Base-by-base conservation (phyloP, 2,329 filamentous ascomycete species). In the Huntiella decipiens region DNA sequence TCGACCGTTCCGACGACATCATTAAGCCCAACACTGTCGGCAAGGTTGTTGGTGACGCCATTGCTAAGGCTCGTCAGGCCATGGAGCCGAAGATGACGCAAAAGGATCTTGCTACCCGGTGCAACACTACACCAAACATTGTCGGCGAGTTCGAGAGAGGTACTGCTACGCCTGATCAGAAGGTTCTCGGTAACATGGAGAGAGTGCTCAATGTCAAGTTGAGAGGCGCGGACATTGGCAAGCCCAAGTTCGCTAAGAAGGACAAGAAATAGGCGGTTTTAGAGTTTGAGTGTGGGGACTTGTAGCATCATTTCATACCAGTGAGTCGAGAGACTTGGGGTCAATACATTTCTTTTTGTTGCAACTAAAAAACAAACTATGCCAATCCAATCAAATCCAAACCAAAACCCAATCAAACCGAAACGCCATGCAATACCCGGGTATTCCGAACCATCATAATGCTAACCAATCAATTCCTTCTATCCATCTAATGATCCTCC, bases 1-100 rank as follows among this genome's bases (percentile, higher is more conserved):
- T 98, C 63, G 91, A 96, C 71, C 87, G 88, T 55, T 79, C 78
- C 61, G 87, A 96, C 70, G 91, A 95, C 61, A 94, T 95, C 66
- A 80, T 96, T 66, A 94, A 94, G 70, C 87, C 86, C 59, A 93
- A 93, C 68, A 92, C 85, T 40, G 71, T 95, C 49, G 85, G 86
- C 60, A 71, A 73, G 57, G 70, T 74, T 47, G 84, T 96, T 53
- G 85, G 82, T 57, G 76, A 83, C 54, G 82, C 80, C 53, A 95
- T 96, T 66, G 73, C 77, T 57, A 73, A 79, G 57, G 75, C 82
- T 47, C 82, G 91, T 53, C 77, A 77, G 60, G 76, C 80, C 60
- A 79, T 84, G 61, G 82, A 82, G 64, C 86, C 87, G 64, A 91
- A 93, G 68, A 88, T 96, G 84, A 92, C 87, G 48, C 91, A 96